These are phyloP conservation scores for Zygotorulaspora florentina DNA, from an alignment of 805 yeast species.

Conservation along the genomic window DNA sequence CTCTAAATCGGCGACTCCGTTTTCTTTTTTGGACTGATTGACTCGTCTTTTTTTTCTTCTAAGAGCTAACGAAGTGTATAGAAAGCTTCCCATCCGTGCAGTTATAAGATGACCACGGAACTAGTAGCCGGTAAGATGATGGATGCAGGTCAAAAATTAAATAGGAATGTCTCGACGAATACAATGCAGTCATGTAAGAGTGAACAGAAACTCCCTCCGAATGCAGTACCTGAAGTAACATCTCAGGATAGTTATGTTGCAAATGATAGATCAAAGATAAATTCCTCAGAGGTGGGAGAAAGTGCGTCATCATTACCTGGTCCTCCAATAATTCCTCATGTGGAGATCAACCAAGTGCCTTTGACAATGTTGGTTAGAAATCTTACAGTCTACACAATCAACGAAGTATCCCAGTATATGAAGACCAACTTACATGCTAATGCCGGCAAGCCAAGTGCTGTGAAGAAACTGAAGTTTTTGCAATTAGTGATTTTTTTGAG, in stretches of 20 bases:
- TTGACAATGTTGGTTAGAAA: constrained; percentile 32
- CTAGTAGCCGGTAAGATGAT: constrained; percentile 15
- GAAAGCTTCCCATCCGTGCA: neutral
- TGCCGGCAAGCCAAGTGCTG: constrained; percentile 30
- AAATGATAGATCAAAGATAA: neutral
- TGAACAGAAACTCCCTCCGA: constrained; percentile 1
- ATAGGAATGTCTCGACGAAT: neutral
- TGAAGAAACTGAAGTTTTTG: constrained; percentile 64
- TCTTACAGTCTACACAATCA: constrained; percentile 31
- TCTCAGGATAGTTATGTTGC: neutral
- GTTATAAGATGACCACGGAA: constrained; percentile 19
- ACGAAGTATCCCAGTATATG: constrained; percentile 34
- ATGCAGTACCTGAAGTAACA: constrained; percentile 2
- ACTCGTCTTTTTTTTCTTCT: neutral
- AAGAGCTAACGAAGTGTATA: neutral
- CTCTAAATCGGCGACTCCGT: no score
- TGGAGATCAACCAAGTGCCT: constrained; percentile 34
- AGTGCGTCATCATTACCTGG: neutral
- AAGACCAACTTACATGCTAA: constrained; percentile 29
- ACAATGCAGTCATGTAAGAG: constrained; percentile 4
- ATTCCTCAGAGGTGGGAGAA: neutral
- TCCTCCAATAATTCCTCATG: constrained; percentile 33
- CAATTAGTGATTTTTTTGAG: constrained; percentile 66
- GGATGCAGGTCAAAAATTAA: constrained; percentile 8
- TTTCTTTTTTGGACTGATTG: neutral